Conservation (phyloP, 306 rosid genomes). For the Parietaria judaica region DNA sequence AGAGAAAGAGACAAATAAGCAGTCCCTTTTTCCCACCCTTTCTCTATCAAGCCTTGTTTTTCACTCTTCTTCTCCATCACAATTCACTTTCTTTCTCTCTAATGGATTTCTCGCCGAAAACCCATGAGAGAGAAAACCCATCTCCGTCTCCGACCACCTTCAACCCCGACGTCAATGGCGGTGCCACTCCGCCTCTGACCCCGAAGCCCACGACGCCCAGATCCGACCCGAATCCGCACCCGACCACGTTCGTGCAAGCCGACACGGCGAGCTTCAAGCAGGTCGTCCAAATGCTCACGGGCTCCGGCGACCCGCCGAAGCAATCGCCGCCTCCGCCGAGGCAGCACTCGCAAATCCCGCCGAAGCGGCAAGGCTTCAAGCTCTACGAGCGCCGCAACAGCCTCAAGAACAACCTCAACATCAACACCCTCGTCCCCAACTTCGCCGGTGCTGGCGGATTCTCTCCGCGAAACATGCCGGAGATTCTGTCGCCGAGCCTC, state of each 20-base stretch:
- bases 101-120: slow-evolving; percentile 64
- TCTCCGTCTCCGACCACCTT: slow-evolving; percentile 22
- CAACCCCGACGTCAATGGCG: slow-evolving; percentile 51
- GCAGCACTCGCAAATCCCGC: slow-evolving; percentile 45
- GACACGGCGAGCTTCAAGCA: slow-evolving; percentile 86
- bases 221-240: slow-evolving; percentile 87
- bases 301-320: slow-evolving; percentile 36
- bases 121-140: slow-evolving; percentile 55
- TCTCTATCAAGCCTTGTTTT: slow-evolving; percentile 41
- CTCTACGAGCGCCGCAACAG: slow-evolving; percentile 72
- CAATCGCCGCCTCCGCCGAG: neutral
- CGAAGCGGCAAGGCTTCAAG: slow-evolving; percentile 68
- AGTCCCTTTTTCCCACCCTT: slow-evolving; percentile 6
- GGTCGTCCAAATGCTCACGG: slow-evolving; percentile 96
- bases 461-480: slow-evolving; percentile 56
- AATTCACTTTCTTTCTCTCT: slow-evolving; percentile 3
- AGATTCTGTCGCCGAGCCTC: slow-evolving; percentile 81
- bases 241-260: slow-evolving; percentile 94
- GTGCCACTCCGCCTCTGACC: slow-evolving; percentile 15
- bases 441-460: slow-evolving; percentile 26
- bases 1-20: slow-evolving; percentile 34
- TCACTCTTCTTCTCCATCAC: slow-evolving; percentile 29
- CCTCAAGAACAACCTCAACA: slow-evolving; percentile 72
- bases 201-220: slow-evolving; percentile 63
- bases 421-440: slow-evolving; percentile 42